Conservation (phyloP, 2,329 filamentous ascomycete genomes). For the Aspergillus clavatus region DNA sequence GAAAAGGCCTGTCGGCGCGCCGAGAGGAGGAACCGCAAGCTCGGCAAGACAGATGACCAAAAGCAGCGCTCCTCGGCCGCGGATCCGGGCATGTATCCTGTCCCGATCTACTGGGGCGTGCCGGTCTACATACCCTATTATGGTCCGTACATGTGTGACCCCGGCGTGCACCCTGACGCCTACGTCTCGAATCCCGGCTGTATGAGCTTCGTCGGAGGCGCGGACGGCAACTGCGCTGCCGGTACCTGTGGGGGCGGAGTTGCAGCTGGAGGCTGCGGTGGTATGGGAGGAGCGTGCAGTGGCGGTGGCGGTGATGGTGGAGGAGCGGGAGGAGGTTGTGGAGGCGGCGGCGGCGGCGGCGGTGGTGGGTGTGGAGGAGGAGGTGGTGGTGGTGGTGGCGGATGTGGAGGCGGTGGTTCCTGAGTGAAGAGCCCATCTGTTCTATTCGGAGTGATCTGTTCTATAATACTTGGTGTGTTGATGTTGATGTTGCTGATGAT, state of each 20-base stretch:
- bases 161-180: conserved; percentile 36
- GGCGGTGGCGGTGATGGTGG: conserved; percentile 37
- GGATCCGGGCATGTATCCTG: conserved; percentile 21
- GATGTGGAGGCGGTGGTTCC: neutral
- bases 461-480: too few species aligned
- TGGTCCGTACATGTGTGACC: conserved; percentile 45
- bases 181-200: conserved; percentile 45
- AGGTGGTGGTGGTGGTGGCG: conserved; percentile 8
- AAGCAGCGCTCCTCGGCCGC: conserved; percentile 12
- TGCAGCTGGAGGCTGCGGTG: conserved; percentile 41
- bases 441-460: too few species aligned
- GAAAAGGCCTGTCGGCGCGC: conserved; percentile 32
- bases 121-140: conserved; percentile 44
- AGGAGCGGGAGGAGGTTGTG: conserved; percentile 39
- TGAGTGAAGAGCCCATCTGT: too few species aligned
- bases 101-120: conserved; percentile 43
- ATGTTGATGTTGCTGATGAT: too few species aligned
- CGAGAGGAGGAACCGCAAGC: conserved; percentile 23
- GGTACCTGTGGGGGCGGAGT: conserved; percentile 43
- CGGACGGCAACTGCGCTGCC: conserved; percentile 45
- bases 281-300: conserved; percentile 37
- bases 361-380: conserved; percentile 19
- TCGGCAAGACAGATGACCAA: conserved; percentile 28
- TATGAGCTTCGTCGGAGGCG: conserved; percentile 38
- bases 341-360: conserved; percentile 43